phyloP scores from a whole-genome alignment of 805 yeast genomes.

The Zygosaccharomyces siamensis region DNA sequence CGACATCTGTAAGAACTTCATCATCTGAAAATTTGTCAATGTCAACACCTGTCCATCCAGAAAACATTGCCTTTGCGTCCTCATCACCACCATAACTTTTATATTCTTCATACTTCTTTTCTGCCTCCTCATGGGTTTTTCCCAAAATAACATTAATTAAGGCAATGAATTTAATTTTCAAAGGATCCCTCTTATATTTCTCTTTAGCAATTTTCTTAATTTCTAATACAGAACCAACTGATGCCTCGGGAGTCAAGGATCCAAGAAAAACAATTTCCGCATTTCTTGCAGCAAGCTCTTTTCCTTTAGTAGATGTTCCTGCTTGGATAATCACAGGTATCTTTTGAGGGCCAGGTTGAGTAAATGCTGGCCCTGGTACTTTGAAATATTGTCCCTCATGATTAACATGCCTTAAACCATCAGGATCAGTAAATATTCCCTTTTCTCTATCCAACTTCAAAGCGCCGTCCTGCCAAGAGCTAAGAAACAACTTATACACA shows the following conservation, averaged over 20 bases:
- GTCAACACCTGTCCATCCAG: slow-evolving; percentile 46
- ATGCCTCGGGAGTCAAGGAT: slow-evolving; percentile 33
- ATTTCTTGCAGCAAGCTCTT: slow-evolving; percentile 40
- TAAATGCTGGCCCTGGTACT: slow-evolving; percentile 42
- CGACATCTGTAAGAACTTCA: slow-evolving; percentile 35
- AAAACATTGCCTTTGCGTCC: slow-evolving; percentile 43
- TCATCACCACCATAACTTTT: slow-evolving; percentile 36
- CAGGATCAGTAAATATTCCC: slow-evolving; percentile 39
- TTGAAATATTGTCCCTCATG: slow-evolving; percentile 40
- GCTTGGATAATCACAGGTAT: slow-evolving; percentile 44
- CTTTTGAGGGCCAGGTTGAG: slow-evolving; percentile 42
- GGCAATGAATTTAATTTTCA: slow-evolving; percentile 37
- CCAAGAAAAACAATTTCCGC: slow-evolving; percentile 43
- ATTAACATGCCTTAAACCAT: slow-evolving; percentile 39
- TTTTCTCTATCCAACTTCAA: slow-evolving; percentile 25
- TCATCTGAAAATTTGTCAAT: slow-evolving; percentile 37
- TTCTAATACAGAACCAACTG: slow-evolving; percentile 31
- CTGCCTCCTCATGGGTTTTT: slow-evolving; percentile 41
- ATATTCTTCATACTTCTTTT: slow-evolving; percentile 34
- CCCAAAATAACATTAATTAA: slow-evolving; percentile 39
- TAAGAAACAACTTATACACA: slow-evolving; percentile 37
- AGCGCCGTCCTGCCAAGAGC: slow-evolving; percentile 44
- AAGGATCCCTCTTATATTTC: slow-evolving; percentile 36
- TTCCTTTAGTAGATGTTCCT: slow-evolving; percentile 41
- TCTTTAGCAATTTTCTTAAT: slow-evolving; percentile 35